Base-by-base conservation (phyloP, 495 filamentous ascomycete species). In the Podospora pseudopauciseta region DNA sequence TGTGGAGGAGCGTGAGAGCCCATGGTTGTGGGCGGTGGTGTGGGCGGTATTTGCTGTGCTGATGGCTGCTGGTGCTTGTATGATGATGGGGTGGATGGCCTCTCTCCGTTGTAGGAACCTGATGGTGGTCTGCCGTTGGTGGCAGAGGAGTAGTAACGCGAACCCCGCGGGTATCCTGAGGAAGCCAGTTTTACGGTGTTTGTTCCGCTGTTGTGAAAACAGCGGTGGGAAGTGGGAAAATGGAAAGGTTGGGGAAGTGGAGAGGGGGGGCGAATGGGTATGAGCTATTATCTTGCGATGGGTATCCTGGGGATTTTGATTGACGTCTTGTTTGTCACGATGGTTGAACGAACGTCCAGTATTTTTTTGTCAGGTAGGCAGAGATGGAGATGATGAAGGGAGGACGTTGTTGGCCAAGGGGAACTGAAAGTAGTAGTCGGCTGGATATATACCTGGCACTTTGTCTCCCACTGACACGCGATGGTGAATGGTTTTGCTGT, bases 1-100 rank as follows among this genome's bases (percentile, higher is more conserved):
- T 49, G 62, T 61, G 53, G 65, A 60, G 20, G 67, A 60, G 34
- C 60, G 67, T 32, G 58, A 62, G 58, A 54, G 57, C 64, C 58
- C n/a, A 65, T 65, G 49, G 26, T 27, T 64, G 59, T 23, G n/a
- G 58, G 44, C 44, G 44, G 20, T 19, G 44, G 60, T 13, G 55
- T 26, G 55, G n/a, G 15, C 23, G 28, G 54, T 15, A 63, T 20
- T 13, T 23, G 39, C 39, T 49, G 39, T 3, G 39, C 39, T 49
- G 39, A 11, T 49, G 39, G 39, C 15, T 49, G 39, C 15, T 49
- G 39, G 2, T 49, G 39, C 15, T 49, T 49, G 39, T 49, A 49
- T 5, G 39, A 49, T 4, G 59, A 61, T 30, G 61, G 61, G n/a
- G 61, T 63, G 34, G 61, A 63, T 26, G 61, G 61, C 20, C 61